Base-by-base conservation (phyloP, 2,329 filamentous ascomycete species). In the Claviceps purpurea region DNA sequence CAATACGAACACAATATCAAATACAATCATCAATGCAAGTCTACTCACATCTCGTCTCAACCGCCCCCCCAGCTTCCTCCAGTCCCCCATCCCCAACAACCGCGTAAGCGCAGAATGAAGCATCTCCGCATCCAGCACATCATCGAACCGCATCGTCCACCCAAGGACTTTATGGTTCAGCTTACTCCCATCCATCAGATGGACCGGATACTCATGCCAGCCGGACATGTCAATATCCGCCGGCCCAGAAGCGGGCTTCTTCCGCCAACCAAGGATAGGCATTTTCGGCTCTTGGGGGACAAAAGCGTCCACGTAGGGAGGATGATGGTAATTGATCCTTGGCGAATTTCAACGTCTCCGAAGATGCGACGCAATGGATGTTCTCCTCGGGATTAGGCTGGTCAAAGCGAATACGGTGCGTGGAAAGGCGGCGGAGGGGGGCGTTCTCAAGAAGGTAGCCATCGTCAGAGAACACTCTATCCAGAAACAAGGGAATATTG, bases 31-130 rank as follows among this genome's bases (percentile, higher is more conserved):
- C 10, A 30, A 10, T 10, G 26, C 8, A 10, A 30, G 26, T 30
- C 26, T 30, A 30, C 54, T 43, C 59, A 70, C 69, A 52, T 67
- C 69, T 22, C 62, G 38, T 14, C 71, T 61, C 13, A 75, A 53
- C n/a, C 72, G 64, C 13, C 70, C 73, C 0, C 70, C 70, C 1
- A 75, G 52, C 53, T 70, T 70, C 37, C 62, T 63, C 72, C 72
- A 75, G 24, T 68, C 66, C 1, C 65, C 67, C n/a, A 62, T 65
- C 14, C 67, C 60, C 14, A 73, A 54, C 38, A 75, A 57, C 13
- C 55, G 56, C n/a, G 61, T 57, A 2, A 74, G 57, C 1, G 69
- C 58, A 7, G 50, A 49, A 4, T 60, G 59, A 11, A 75, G 62
- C 42, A 63, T 69, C 0, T 67, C 56, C 0, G 62, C 56, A 52